Evolutionary conservation across 1,284 basidiomycete genomes (phyloP), one percentile per base, ranked within the genome.

Genomic region (Neotropicomus parvogracilis): DNA sequence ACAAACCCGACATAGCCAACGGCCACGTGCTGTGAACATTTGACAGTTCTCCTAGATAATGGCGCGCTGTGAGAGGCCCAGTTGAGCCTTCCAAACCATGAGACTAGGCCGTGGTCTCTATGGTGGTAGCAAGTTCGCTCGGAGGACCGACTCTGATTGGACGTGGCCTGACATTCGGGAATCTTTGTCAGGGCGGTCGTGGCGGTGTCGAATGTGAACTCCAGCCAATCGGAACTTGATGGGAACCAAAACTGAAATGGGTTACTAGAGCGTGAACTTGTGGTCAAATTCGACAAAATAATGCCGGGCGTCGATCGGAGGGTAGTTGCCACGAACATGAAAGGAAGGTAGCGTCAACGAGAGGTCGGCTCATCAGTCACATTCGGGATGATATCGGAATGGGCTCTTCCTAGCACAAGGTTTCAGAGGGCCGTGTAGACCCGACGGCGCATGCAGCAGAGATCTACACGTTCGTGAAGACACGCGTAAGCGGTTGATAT

Each of bases 341-440:
- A 31, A 7, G 32, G 9, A 4, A 29, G 40, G 12, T n/a, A n/a
- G n/a, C n/a, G n/a, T n/a, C n/a, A n/a, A n/a, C n/a, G n/a, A n/a
- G n/a, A n/a, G n/a, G n/a, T n/a, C n/a, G n/a, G n/a, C n/a, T n/a
- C n/a, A n/a, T n/a, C n/a, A n/a, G 24, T 24, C 24, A 8, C 14
- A 39, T 42, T 45, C 35, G 31, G 54, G 50, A 59, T 14, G 29
- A 44, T 53, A 24, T 59, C 59, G 56, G 59, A 36, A 53, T n/a
- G 58, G 7, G 17, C 14, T 21, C 39, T 31, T 29, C 41, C 12
- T 31, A 31, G 26, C 14, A 10, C 24, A 48, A 14, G 11, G 26
- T 9, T 24, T 35, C 9, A 34, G 26, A 29, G 21, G 17, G 19
- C 54, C 54, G 54, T 44, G 21, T 31, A 13, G 17, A 31, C 37